Evolutionary conservation across 2,329 filamentous ascomycete species (phyloP), one percentile per base, ranked within the genome.

Genomic region (Trichophyton schoenleinii): DNA sequence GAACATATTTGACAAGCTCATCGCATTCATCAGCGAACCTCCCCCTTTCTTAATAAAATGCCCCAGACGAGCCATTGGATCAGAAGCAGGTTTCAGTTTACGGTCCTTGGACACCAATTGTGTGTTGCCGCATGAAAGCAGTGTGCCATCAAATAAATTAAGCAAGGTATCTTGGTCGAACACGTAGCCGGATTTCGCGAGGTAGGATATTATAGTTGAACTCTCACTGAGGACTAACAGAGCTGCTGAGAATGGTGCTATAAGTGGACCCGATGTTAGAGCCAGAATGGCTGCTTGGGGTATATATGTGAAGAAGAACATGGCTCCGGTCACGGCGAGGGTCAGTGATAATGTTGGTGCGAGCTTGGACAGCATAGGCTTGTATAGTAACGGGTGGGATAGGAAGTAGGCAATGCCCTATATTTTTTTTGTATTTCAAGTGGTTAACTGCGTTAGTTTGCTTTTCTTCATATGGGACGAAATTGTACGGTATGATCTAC

Each of bases 241-340:
- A 3, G 77, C 77, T 25, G 80, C 83, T 41, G 84, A 83, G 57
- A 84, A 76, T 28, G 83, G 81, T 31, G 83, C 85, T 46, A 59
- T 46, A 7, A 88, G 70, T 55, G 83, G 91, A 0, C 92, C 92
- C 66, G 90, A 92, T 64, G 95, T 88, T 68, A 96, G 85, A 59
- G 90, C 81, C 52, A 96, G 81, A 13, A 96, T 74, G 0, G 90
- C 88, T 25, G 90, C 82, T 77, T 96, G 92, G 0, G 92, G 92
- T 7, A 86, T 70, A 72, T 96, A 96, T 57, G 91, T 88, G 71
- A 96, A 85, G 67, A 87, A 78, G 75, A 97, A 96, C 89, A 96
- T 95, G 72, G 83, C 79, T 9, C 79, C 79, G 0, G 91, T 86
- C 53, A 96, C 85, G 52, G 83, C 82, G 8, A 86, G 73, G 13